Base-by-base conservation (phyloP, 2,329 filamentous ascomycete species). In the Pseudogymnoascus sp. region DNA sequence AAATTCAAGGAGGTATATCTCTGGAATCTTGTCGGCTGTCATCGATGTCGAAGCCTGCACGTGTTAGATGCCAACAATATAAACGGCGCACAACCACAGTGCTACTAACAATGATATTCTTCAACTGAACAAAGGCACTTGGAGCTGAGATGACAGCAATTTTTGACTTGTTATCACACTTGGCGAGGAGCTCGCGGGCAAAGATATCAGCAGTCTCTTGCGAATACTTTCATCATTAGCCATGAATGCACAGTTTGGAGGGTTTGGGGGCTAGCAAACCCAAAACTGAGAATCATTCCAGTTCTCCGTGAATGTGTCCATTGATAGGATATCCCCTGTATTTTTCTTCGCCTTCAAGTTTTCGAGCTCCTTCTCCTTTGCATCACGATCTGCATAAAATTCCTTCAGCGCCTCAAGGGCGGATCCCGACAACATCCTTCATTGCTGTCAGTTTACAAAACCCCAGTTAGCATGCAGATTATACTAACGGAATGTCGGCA, bases 261-360 rank as follows among this genome's bases (percentile, higher is more conserved):
- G 16, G 24, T 13, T 29, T 29, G 8, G 40, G 37, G n/a, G 60
- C 35, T 31, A 21, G 72, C 79, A 40, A 78, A 90, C 86, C 90
- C 90, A 95, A 71, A 95, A 95, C 75, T 93, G 90, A 66, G 84
- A 88, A 70, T 88, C 83, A 71, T 93, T 90, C 90, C 90, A 95
- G 74, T 93, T 87, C 75, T 93, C 90, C 1, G 80, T 80, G 70
- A 93, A 95, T 1, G 82, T 78, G 31, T 89, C 84, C 83, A 93
- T 93, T 42, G 76, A 81, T 35, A 84, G 75, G 59, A 63, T 62
- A 1, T 40, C 61, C 6, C 59, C 61, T 65, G 80, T 79, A 13
- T 81, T 78, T 56, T 81, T 77, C 71, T 61, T 61, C 10, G 78
- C 76, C 74, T 86, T 86, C 61, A 93, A 78, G 66, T 85, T 81